Evolutionary conservation across 441 rosid genomes (phyloP).

Genomic region (Francoa sonchifolia): DNA sequence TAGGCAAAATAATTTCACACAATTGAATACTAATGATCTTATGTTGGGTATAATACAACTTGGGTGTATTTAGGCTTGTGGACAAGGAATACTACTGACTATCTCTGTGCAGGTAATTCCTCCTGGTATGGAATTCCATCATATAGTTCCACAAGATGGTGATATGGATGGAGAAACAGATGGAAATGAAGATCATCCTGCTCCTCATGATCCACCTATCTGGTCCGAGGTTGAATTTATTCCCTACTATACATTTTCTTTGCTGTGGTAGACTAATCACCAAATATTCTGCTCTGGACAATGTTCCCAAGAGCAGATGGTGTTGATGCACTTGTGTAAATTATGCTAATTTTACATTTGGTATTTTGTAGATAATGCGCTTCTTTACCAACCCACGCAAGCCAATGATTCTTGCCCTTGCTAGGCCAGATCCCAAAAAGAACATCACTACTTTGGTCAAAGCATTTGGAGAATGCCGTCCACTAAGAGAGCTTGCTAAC

Average conservation of each 20-base stretch:
- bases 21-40: too few relatives aligned
- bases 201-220: constrained; percentile 69
- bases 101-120: constrained; percentile 64
- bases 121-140: constrained; percentile 94
- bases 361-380: constrained; percentile 67
- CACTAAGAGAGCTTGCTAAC: constrained; percentile 76
- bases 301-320: background rate
- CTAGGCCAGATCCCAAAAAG: constrained; percentile 95
- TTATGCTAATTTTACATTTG: constrained; percentile 9
- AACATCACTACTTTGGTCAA: constrained; percentile 76
- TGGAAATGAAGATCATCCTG: constrained; percentile 56
- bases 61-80: too few relatives aligned
- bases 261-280: constrained; percentile 7
- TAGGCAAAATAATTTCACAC: too few relatives aligned
- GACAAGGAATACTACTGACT: too few relatives aligned
- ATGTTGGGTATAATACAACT: too few relatives aligned
- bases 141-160: constrained; percentile 73
- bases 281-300: background rate
- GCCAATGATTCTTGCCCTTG: constrained; percentile 90
- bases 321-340: constrained; percentile 1
- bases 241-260: constrained; percentile 5
- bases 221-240: constrained; percentile 60
- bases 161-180: constrained; percentile 69
- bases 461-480: constrained; percentile 95
- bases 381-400: constrained; percentile 80